phyloP scores from a whole-genome alignment of 1,284 basidiomycete species.

The Trametes versicolor region DNA sequence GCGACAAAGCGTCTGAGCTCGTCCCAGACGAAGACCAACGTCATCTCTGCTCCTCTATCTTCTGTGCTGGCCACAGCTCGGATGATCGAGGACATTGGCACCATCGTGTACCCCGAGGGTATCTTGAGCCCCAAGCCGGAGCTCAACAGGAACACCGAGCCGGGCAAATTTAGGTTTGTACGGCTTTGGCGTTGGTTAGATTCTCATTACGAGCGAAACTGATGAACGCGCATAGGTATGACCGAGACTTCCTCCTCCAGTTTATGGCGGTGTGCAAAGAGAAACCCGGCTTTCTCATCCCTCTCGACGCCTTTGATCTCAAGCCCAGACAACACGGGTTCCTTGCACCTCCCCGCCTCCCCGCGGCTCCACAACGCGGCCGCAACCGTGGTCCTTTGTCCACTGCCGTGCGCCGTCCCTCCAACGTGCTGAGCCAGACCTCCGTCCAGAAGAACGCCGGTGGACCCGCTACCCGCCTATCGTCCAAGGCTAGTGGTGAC shows the following conservation, averaged over 20 bases:
- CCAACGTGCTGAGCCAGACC: constrained; percentile 54
- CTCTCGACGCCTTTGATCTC: constrained; percentile 92
- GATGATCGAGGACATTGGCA: constrained; percentile 84
- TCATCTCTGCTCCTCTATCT: constrained; percentile 58
- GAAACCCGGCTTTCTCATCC: constrained; percentile 90
- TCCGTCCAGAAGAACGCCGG: constrained; percentile 61
- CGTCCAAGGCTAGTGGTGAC: constrained; percentile 81
- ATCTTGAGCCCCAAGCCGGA: constrained; percentile 87
- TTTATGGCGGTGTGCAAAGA: constrained; percentile 97
- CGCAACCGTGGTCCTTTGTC: constrained; percentile 59
- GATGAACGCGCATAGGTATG: constrained; percentile 69
- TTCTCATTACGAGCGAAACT: not conserved
- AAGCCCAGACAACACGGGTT: constrained; percentile 74
- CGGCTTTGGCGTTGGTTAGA: constrained; percentile 15
- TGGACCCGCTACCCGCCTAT: constrained; percentile 53
- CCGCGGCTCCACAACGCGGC: constrained; percentile 59
- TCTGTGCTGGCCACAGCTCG: constrained; percentile 81
- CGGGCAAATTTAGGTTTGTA: constrained; percentile 89
- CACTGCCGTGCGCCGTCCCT: constrained; percentile 51
- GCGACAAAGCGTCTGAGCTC: constrained; percentile 70
- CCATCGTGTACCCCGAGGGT: constrained; percentile 86
- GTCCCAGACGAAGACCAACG: constrained; percentile 53
- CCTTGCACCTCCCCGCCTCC: constrained; percentile 61
- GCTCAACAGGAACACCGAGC: constrained; percentile 86
- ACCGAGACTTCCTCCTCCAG: constrained; percentile 97